Conservation (phyloP, 176 grass and related monocot genomes). For the Coix lacrymajobi region DNA sequence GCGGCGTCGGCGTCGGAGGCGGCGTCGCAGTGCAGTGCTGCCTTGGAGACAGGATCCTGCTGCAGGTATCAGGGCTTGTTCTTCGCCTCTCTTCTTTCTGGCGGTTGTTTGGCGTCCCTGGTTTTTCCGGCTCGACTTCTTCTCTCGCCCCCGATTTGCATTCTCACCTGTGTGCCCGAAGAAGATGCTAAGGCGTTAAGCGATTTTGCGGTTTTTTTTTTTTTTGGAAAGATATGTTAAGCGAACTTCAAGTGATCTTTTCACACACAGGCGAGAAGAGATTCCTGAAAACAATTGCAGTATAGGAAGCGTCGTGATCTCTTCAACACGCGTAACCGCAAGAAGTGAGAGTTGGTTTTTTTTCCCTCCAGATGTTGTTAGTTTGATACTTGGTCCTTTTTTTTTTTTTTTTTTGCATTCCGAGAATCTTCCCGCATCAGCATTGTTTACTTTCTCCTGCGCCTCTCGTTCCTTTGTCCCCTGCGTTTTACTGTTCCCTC, state of each 20-base stretch:
- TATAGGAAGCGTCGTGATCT: neutral
- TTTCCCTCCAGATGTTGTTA: neutral
- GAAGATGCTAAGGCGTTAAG: neutral
- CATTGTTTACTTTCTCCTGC: conserved; percentile 26
- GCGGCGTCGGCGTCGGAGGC: neutral
- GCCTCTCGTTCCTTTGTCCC: neutral
- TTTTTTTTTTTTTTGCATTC: neutral
- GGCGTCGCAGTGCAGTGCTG: neutral
- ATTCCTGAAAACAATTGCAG: neutral
- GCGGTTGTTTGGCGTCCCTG: neutral
- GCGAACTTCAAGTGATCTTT: neutral
- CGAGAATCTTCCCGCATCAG: conserved; percentile 27
- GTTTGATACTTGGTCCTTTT: neutral
- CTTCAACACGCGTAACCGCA: neutral
- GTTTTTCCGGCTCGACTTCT: neutral
- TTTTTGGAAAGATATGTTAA: neutral
- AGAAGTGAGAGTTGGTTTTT: neutral
- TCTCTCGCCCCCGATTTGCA: neutral
- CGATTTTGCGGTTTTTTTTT: neutral
- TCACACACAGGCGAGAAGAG: neutral
- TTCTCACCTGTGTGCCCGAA: neutral
- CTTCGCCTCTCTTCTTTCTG: neutral
- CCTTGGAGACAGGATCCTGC: conserved; percentile 6
- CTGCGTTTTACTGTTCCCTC: neutral
- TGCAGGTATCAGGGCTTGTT: conserved; percentile 16